These are phyloP conservation scores for Pouteria campechiana DNA, from an alignment of 179 eudicot species.

Conservation along the genomic window DNA sequence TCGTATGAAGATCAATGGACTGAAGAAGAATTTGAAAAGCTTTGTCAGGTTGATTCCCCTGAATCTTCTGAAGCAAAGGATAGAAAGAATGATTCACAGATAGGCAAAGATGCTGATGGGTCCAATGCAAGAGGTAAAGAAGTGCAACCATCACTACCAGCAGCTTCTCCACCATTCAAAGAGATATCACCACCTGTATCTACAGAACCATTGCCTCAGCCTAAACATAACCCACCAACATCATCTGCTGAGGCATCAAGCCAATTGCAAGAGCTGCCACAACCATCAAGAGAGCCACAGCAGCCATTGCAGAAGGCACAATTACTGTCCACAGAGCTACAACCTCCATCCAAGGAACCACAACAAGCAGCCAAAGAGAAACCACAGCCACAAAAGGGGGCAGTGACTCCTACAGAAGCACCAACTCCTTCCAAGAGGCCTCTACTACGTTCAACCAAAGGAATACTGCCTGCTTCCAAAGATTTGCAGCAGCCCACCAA, in stretches of 20 bases:
- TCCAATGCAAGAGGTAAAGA: constrained; percentile 10
- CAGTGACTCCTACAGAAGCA: too few relatives aligned
- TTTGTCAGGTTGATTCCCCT: constrained; percentile 72
- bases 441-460: too few relatives aligned
- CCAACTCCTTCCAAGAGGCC: too few relatives aligned
- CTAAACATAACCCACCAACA: too few relatives aligned
- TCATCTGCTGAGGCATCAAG: background rate
- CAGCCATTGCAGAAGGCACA: too few relatives aligned
- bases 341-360: too few relatives aligned
- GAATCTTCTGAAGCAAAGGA: constrained; percentile 41
- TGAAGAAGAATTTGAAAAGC: constrained; percentile 92
- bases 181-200: constrained; percentile 2
- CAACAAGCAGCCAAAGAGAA: constrained; percentile 25
- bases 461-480: too few relatives aligned
- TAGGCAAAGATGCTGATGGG: constrained; percentile 17
- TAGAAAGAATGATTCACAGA: constrained; percentile 22
- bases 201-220: too few relatives aligned
- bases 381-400: constrained; percentile 49
- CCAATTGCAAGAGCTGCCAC: too few relatives aligned
- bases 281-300: constrained; percentile 7
- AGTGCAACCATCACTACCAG: constrained; percentile 17
- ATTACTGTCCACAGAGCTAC: too few relatives aligned
- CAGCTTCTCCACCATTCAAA: too few relatives aligned
- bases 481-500: too few relatives aligned
- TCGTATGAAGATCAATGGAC: constrained; percentile 98